Evolutionary conservation across 306 rosid species (phyloP), one percentile per base, ranked within the genome.

Genomic region (Phaseolus lunatus): DNA sequence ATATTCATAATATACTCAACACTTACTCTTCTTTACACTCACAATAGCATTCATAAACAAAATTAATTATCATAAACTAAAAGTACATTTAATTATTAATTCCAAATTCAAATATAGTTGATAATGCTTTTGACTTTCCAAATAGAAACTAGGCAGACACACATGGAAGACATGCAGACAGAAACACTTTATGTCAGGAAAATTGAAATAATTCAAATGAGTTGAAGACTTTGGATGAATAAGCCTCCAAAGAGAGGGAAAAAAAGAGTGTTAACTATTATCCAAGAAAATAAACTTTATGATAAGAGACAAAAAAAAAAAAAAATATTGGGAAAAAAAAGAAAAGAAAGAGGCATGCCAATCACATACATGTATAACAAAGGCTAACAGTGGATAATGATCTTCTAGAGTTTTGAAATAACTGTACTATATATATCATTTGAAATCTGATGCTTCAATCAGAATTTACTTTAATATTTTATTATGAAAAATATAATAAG

Each of bases 91-190:
- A 75, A 48, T 62, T 47, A 62, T 75, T 63, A 18, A 48, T 20
- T 33, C 24, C 52, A 22, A 63, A 75, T 75, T 75, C 80, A 75
- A 75, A 62, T 31, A 10, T n/a, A 74, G 45, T 74, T 74, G 70
- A 75, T 47, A 23, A 50, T 18, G 20, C 66, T 76, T 76, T 77
- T 53, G 74, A 77, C 81, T 77, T 77, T 41, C 3, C 15, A 67
- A 52, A 15, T 22, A 5, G 27, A 76, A 65, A 37, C 39, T 14
- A 53, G 57, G 15, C 65, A 77, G n/a, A 5, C 45, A 50, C 67
- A 77, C 67, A 65, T 66, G 67, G 70, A 43, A 74, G 58, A 41
- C 44, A 58, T 35, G 67, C 24, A 73, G 10, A 31, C 41, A 23
- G 1, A 39, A 20, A 37, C 16, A 54, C 26, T 43, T 16, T 26